These are phyloP conservation scores for Arxiozyma slooffiae DNA, from an alignment of 1,139 yeast genomes.

Conservation along the genomic window DNA sequence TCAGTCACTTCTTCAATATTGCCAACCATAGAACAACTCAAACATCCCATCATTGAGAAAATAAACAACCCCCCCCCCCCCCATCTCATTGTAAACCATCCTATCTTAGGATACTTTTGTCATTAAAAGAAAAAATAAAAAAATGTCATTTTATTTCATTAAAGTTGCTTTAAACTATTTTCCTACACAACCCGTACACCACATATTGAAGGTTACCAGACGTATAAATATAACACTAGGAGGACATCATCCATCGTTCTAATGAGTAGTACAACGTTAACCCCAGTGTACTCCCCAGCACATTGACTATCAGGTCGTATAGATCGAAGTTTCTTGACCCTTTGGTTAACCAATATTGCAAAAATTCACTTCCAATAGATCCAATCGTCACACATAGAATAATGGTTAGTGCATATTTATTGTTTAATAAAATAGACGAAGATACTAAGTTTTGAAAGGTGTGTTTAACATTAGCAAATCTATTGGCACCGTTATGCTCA, in stretches of 20 bases:
- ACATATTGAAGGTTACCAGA: not conserved
- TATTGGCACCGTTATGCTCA: too few relatives aligned
- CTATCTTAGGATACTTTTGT: not conserved
- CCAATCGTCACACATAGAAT: conserved; percentile 38
- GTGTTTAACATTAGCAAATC: not conserved
- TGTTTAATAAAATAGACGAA: not conserved
- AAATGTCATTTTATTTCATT: not conserved
- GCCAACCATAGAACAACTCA: not conserved
- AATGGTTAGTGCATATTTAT: conserved; percentile 34
- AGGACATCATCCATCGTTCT: not conserved
- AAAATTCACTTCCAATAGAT: conserved; percentile 43
- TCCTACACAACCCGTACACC: not conserved
- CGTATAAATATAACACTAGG: too few relatives aligned
- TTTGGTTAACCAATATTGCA: conserved; percentile 38
- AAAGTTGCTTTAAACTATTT: not conserved
- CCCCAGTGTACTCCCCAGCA: conserved; percentile 29
- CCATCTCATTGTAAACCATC: not conserved
- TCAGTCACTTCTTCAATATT: not conserved
- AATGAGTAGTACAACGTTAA: conserved; percentile 8
- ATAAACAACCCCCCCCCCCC: too few relatives aligned
- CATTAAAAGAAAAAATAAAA: too few relatives aligned
- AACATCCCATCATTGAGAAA: too few relatives aligned
- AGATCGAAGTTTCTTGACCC: conserved; percentile 39
- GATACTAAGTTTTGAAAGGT: too few relatives aligned
- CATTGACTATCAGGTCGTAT: conserved; percentile 39